Conservation (phyloP, 805 yeast genomes). For the Candida pseudoglaebosa region DNA sequence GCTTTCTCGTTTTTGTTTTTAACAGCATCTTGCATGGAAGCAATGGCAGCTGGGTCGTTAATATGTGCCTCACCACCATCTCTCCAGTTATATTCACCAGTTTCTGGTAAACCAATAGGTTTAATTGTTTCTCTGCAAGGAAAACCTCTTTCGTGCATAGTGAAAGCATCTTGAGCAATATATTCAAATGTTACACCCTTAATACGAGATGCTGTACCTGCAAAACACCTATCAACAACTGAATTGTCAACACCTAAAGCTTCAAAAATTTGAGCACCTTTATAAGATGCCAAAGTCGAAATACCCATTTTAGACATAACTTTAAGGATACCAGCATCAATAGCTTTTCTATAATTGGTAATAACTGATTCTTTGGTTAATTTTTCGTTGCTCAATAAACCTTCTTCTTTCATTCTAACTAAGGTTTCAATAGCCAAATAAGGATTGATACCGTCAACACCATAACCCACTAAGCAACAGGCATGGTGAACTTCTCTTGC, state of each 20-base stretch:
- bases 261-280: slow-evolving; percentile 98
- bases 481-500: slow-evolving; percentile 97
- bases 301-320: slow-evolving; percentile 99
- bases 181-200: slow-evolving; percentile 94
- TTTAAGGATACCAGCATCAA: slow-evolving; percentile 88
- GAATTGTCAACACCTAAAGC: slow-evolving; percentile 94
- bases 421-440: slow-evolving; percentile 89
- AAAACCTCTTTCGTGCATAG: slow-evolving; percentile 88
- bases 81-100: slow-evolving; percentile 98
- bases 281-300: slow-evolving; percentile 95
- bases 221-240: slow-evolving; percentile 91
- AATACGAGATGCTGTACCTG: slow-evolving; percentile 96
- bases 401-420: slow-evolving; percentile 78
- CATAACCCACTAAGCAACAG: slow-evolving; percentile 92
- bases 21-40: slow-evolving; percentile 96
- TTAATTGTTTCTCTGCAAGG: slow-evolving; percentile 71
- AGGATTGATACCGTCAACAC: slow-evolving; percentile 95
- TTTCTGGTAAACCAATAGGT: slow-evolving; percentile 79
- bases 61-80: slow-evolving; percentile 97
- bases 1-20: slow-evolving; percentile 93
- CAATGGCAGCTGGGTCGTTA: slow-evolving; percentile 92
- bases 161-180: slow-evolving; percentile 94
- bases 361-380: slow-evolving; percentile 59
- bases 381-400: slow-evolving; percentile 53
- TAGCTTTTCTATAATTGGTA: slow-evolving; percentile 75